Evolutionary conservation across 1,284 basidiomycete species (phyloP).

Genomic region (Apiotrichum porosum): DNA sequence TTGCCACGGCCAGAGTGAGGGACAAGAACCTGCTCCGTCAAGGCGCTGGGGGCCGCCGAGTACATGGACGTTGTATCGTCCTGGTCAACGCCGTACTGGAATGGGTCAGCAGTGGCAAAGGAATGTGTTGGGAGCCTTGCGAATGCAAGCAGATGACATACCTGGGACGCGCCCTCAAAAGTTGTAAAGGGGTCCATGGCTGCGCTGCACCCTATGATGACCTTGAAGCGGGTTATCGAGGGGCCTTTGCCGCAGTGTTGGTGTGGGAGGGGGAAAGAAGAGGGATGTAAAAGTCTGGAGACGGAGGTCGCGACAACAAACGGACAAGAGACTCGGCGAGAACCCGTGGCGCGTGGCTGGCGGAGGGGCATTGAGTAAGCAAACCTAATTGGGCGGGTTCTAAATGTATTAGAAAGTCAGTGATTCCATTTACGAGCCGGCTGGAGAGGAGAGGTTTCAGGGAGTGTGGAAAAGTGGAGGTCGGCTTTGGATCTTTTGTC

Average conservation of each 20-base stretch:
- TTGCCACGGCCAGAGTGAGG: background rate
- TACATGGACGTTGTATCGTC: conserved; percentile 70
- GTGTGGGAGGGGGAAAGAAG: background rate
- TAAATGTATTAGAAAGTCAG: background rate
- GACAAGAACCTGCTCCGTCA: conserved; percentile 18
- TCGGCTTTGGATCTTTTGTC: background rate
- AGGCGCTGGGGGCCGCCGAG: conserved; percentile 52
- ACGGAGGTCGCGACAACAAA: too few species aligned
- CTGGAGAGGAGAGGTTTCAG: background rate
- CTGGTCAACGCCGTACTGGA: conserved; percentile 62
- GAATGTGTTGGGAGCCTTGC: conserved; percentile 60
- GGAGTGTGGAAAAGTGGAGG: conserved; percentile 1
- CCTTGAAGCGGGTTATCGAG: background rate
- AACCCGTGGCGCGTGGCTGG: too few species aligned
- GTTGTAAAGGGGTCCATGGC: conserved; percentile 79
- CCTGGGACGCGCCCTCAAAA: conserved; percentile 59
- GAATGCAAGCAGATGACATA: conserved; percentile 15
- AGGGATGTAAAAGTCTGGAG: too few species aligned
- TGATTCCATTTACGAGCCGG: background rate
- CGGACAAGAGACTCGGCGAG: too few species aligned
- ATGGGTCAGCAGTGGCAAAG: conserved; percentile 27
- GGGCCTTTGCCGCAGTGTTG: background rate
- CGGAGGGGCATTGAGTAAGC: too few species aligned
- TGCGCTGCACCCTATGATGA: too few species aligned
- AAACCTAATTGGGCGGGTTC: too few species aligned